Conservation (phyloP, 345 rosid species). For the Citrus hindsii region DNA sequence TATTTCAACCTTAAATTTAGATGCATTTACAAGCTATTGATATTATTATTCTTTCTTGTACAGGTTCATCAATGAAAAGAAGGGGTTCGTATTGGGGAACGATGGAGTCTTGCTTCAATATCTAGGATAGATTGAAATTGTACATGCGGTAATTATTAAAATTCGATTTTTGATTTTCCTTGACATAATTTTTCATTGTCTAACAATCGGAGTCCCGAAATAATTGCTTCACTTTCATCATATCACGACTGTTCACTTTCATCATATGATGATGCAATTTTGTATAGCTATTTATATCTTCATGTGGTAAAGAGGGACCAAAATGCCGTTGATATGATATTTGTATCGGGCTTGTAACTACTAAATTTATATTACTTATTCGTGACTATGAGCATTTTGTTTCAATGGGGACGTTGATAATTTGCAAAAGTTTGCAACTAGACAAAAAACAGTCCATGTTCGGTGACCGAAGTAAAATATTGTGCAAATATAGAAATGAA, state of each 20-base stretch:
- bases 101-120: conserved; percentile 95
- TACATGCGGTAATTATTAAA: conserved; percentile 14
- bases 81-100: conserved; percentile 87
- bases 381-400: neutral
- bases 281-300: conserved; percentile 20
- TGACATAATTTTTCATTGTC: neutral
- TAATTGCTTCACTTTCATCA: neutral
- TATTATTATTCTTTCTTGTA: neutral
- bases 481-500: too few relatives aligned
- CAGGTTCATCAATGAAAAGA: conserved; percentile 77
- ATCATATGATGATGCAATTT: conserved; percentile 21
- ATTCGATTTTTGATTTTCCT: neutral
- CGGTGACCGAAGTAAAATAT: too few relatives aligned
- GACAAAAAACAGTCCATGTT: neutral
- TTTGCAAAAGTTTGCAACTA: neutral
- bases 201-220: neutral
- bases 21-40: neutral
- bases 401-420: neutral
- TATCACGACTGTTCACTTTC: neutral
- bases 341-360: neutral
- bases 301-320: neutral
- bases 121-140: conserved; percentile 52
- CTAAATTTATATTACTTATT: neutral
- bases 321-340: neutral
- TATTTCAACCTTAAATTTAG: neutral